Percentiles rank a stretch among this genome's conserved stretches.
phyloP scores from a whole-genome alignment of 2,329 filamentous ascomycete genomes.

The Aureobasidium sp. region DNA sequence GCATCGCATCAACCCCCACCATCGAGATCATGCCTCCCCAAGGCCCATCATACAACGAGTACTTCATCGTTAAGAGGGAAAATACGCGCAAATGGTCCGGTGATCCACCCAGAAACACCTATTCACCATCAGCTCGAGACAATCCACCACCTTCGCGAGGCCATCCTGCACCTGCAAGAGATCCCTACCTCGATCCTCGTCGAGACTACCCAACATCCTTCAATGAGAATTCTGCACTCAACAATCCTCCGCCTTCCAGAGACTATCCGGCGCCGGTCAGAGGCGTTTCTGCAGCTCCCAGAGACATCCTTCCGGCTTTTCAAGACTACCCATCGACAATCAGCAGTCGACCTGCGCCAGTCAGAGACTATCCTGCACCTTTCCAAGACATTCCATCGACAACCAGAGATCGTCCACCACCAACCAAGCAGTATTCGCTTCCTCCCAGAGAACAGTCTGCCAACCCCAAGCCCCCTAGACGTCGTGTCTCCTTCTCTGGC shows the following conservation, averaged over 20 bases:
- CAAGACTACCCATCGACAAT: background rate
- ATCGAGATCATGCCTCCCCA: background rate
- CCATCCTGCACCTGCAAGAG: background rate
- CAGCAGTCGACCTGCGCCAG: background rate
- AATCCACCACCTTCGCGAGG: background rate
- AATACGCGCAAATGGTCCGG: background rate
- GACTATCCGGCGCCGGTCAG: background rate
- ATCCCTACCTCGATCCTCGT: background rate
- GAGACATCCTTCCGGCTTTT: background rate
- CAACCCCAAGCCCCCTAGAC: background rate
- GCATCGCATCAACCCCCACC: background rate
- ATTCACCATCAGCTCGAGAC: background rate
- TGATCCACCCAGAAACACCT: background rate
- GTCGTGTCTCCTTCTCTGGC: background rate
- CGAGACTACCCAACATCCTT: no score
- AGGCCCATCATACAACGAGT: background rate
- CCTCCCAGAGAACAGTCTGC: background rate
- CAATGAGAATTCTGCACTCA: background rate
- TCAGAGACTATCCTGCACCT: background rate
- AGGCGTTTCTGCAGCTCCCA: background rate
- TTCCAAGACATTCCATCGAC: background rate
- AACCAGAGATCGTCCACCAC: background rate
- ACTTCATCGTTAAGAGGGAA: background rate
- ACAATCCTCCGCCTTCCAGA: background rate
- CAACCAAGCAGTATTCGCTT: background rate